Percentiles rank a stretch among this genome's conserved stretches.
phyloP scores from a whole-genome alignment of 495 filamentous ascomycete genomes.

The Aspergillus egyptiacus region DNA sequence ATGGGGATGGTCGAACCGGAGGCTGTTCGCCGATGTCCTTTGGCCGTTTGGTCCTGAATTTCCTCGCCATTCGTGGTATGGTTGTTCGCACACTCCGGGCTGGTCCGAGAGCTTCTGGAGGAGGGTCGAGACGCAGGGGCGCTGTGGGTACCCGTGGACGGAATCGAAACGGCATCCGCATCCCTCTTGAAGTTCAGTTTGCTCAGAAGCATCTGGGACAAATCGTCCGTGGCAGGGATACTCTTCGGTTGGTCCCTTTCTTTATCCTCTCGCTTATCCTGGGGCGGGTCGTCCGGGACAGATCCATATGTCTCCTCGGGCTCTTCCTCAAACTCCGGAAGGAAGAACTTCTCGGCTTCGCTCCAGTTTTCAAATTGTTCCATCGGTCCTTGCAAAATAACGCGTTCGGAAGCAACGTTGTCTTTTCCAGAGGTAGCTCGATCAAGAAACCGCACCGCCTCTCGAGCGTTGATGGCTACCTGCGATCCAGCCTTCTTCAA shows the following conservation, averaged over 20 bases:
- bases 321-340: slow-evolving; percentile 48
- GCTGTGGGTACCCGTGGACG: slow-evolving; percentile 45
- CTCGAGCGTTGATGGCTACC: slow-evolving; percentile 55
- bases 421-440: slow-evolving; percentile 52
- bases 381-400: slow-evolving; percentile 51
- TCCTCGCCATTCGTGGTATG: slow-evolving; percentile 25
- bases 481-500: slow-evolving; percentile 53
- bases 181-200: slow-evolving; percentile 49
- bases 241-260: slow-evolving; percentile 15
- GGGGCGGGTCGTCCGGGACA: slow-evolving; percentile 15
- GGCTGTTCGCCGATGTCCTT: slow-evolving; percentile 34
- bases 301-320: slow-evolving; percentile 24
- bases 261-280: slow-evolving; percentile 16
- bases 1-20: slow-evolving; percentile 34
- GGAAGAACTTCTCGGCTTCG: slow-evolving; percentile 57
- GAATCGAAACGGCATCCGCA: slow-evolving; percentile 41
- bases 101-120: slow-evolving; percentile 46
- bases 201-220: slow-evolving; percentile 47
- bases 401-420: slow-evolving; percentile 40
- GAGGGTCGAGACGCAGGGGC: slow-evolving; percentile 41
- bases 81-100: slow-evolving; percentile 40
- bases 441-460: slow-evolving; percentile 61
- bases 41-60: slow-evolving; percentile 21
- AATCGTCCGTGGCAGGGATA: slow-evolving; percentile 26
- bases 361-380: slow-evolving; percentile 55